Conservation (phyloP, 306 rosid species). For the Trifolium dubium region DNA sequence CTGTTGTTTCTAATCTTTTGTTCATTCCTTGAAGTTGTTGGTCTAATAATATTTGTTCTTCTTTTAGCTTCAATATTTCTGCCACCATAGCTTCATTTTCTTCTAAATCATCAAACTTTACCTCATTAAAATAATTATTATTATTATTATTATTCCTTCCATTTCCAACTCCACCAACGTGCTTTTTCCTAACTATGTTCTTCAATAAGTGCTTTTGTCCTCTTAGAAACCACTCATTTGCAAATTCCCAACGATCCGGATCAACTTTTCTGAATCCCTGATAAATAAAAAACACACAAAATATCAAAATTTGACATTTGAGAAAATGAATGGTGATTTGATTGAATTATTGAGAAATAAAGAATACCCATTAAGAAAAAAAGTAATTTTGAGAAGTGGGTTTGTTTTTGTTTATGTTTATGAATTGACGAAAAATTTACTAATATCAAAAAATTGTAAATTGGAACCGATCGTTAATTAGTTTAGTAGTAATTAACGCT, state of each 20-base stretch:
- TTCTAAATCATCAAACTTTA: conserved; percentile 50
- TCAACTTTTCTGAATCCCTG: conserved; percentile 93
- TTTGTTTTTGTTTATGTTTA: not conserved
- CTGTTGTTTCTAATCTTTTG: conserved; percentile 71
- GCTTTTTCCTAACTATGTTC: conserved; percentile 66
- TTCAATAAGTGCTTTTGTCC: conserved; percentile 75
- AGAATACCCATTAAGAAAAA: conserved; percentile 19
- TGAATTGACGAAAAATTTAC: too few species aligned
- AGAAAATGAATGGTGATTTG: not conserved
- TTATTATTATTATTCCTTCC: not conserved
- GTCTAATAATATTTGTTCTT: conserved; percentile 73
- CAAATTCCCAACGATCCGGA: conserved; percentile 95
- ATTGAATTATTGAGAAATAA: not conserved
- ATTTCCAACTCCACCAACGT: conserved; percentile 36
- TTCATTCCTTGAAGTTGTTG: conserved; percentile 71
- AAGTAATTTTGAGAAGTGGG: conserved; percentile 18
- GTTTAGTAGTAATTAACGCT: too few species aligned
- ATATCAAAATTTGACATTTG: not conserved
- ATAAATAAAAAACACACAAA: not conserved
- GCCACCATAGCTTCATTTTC: conserved; percentile 58
- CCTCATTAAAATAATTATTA: not conserved
- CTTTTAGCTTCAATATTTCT: conserved; percentile 73
- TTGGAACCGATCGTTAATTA: too few species aligned
- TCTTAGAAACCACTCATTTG: conserved; percentile 86
- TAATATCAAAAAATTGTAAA: too few species aligned